Evolutionary conservation across 176 grass and related monocot species (phyloP), one percentile per base, ranked within the genome.

Genomic region (Oryza meridionalis): DNA sequence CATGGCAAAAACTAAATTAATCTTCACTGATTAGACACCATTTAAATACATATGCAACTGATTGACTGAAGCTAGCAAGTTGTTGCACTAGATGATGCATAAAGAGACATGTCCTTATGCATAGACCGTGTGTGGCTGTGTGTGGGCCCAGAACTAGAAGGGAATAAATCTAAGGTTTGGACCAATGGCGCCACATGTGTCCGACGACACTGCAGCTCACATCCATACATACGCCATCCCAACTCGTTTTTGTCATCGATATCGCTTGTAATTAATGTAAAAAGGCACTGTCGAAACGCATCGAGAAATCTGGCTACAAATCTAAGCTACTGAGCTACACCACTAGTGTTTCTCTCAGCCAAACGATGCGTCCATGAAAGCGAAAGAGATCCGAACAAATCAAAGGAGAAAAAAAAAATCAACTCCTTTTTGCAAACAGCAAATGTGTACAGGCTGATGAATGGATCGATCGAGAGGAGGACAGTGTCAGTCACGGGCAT

Each of bases 221-320:
- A 53, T 53, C 4, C 7, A 24, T 24, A 35, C 45, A 40, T 9
- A 40, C 6, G 8, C 38, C 38, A 26, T 38, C 68, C 55, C 46
- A 75, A 45, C 66, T 72, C 17, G n/a, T 84, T 84, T 84, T 33
- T 83, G 40, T 25, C 72, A 72, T 72, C 32, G 32, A 69, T 70
- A 69, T 70, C 11, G 7, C n/a, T 33, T 59, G 53, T 33, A 77
- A 86, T 90, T 44, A 90, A 90, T 90, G 83, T 67, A 86, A 77
- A 90, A 90, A 86, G 83, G 43, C 75, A 21, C 44, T 67, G 73
- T 77, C 38, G 66, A 81, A 77, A 77, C 83, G 32, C 81, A 68
- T 44, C 26, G 69, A 64, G 51, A 31, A 19, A 70, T 32, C 46
- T 53, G 55, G 21, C 7, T 62, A n/a, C 53, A n/a, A 6, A 58